phyloP scores from a whole-genome alignment of 1,284 basidiomycete species.

The Trametes hirsuta region DNA sequence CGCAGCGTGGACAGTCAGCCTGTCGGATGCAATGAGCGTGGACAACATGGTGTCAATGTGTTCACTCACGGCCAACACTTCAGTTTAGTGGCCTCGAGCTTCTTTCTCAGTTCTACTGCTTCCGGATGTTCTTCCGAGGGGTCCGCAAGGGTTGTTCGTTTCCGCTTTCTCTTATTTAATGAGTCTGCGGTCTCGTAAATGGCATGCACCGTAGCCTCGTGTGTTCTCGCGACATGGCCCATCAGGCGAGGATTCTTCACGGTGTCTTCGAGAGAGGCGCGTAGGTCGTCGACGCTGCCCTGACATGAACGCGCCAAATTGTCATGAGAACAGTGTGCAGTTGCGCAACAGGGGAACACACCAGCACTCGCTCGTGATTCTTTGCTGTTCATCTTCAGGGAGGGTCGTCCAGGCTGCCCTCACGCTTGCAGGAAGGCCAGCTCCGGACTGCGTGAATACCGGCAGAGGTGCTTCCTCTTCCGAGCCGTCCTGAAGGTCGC shows the following conservation, averaged over 20 bases:
- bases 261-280: conserved; percentile 45
- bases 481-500: conserved; percentile 19
- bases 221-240: conserved; percentile 55
- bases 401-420: conserved; percentile 21
- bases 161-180: conserved; percentile 48
- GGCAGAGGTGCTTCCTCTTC: conserved; percentile 7
- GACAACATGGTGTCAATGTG: neutral
- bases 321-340: neutral
- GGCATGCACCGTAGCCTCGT: conserved; percentile 51
- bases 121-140: conserved; percentile 42
- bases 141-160: conserved; percentile 38
- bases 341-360: conserved; percentile 22
- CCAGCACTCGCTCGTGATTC: conserved; percentile 37
- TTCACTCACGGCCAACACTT: conserved; percentile 60
- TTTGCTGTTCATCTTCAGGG: conserved; percentile 21
- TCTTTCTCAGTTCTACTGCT: conserved; percentile 48
- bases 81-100: conserved; percentile 52
- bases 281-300: conserved; percentile 59
- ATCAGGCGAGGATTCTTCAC: conserved; percentile 62
- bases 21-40: conserved; percentile 31
- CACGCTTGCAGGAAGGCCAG: conserved; percentile 10
- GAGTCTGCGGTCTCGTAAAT: conserved; percentile 49
- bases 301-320: conserved; percentile 7
- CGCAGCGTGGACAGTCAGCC: conserved; percentile 54
- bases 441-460: conserved; percentile 16